These are phyloP conservation scores for Curvularia spicifera DNA, from an alignment of 2,329 filamentous ascomycete genomes.

Conservation along the genomic window DNA sequence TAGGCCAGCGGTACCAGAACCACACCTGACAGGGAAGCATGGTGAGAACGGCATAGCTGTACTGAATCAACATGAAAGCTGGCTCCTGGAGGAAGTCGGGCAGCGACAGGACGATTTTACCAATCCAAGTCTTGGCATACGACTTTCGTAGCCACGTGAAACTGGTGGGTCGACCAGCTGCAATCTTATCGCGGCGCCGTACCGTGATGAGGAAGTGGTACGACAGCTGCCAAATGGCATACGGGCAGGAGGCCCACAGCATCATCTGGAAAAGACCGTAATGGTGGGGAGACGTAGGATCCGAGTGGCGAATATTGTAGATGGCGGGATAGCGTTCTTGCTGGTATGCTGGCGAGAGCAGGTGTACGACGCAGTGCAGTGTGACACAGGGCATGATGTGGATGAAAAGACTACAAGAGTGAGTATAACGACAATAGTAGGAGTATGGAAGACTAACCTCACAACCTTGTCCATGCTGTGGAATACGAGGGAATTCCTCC, in stretches of 20 bases:
- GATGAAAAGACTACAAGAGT: conserved; percentile 76
- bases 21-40: conserved; percentile 95
- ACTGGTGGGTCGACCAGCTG: conserved; percentile 90
- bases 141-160: conserved; percentile 96
- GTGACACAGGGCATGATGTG: conserved; percentile 98
- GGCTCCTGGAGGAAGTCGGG: conserved; percentile 80
- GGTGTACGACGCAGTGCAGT: conserved; percentile 88
- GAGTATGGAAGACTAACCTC: conserved; percentile 58
- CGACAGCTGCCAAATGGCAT: conserved; percentile 86
- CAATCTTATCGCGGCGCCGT: conserved; percentile 92
- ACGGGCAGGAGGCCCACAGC: conserved; percentile 90
- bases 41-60: conserved; percentile 84
- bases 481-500: conserved; percentile 97
- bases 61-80: conserved; percentile 96
- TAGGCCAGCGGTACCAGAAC: conserved; percentile 88
- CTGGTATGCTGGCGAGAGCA: conserved; percentile 71
- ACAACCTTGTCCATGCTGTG: conserved; percentile 98
- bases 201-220: conserved; percentile 98
- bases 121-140: conserved; percentile 89
- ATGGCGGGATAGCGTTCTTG: conserved; percentile 80
- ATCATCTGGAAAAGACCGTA: conserved; percentile 87
- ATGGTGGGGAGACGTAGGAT: conserved; percentile 75
- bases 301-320: conserved; percentile 75
- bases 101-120: conserved; percentile 79
- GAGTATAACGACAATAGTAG: conserved; percentile 14